Percentiles rank a stretch among this genome's conserved stretches.
phyloP scores from a whole-genome alignment of 2,329 filamentous ascomycete genomes.

The Fusarium caatingaense region DNA sequence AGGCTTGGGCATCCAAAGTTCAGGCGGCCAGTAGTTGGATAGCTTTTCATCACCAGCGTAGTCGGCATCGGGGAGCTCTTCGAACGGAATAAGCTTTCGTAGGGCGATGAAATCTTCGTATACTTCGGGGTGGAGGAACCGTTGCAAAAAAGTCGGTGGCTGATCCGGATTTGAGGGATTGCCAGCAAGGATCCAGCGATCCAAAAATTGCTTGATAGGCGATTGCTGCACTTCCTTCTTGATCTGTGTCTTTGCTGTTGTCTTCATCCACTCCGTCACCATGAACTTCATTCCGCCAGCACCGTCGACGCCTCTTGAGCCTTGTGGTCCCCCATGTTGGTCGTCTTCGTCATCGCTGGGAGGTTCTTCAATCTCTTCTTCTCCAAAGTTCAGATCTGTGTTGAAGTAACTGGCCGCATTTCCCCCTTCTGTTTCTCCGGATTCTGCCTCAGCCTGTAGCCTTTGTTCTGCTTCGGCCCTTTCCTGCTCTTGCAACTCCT shows the following conservation, averaged over 20 bases:
- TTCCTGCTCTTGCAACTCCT: constrained; percentile 58
- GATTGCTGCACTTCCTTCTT: constrained; percentile 42
- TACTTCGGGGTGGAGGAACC: constrained; percentile 82
- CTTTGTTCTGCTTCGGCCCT: constrained; percentile 59
- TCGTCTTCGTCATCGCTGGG: constrained; percentile 47
- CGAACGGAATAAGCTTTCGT: constrained; percentile 74
- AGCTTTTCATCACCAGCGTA: constrained; percentile 68
- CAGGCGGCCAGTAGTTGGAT: constrained; percentile 75
- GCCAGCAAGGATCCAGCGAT: constrained; percentile 45
- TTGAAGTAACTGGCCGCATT: constrained; percentile 54
- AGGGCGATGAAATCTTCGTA: constrained; percentile 79
- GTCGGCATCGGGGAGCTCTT: constrained; percentile 56
- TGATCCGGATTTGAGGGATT: constrained; percentile 43
- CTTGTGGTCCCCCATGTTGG: constrained; percentile 34
- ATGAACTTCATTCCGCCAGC: constrained; percentile 50
- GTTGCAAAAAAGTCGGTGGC: constrained; percentile 65
- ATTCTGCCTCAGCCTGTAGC: constrained; percentile 40
- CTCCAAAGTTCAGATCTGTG: constrained; percentile 50
- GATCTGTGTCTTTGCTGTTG: constrained; percentile 53
- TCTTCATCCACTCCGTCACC: constrained; percentile 51
- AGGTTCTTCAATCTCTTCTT: constrained; percentile 46
- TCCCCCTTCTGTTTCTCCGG: constrained; percentile 29
- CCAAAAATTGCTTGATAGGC: constrained; percentile 45
- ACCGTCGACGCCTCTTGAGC: constrained; percentile 54
- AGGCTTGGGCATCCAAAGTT: constrained; percentile 68